A percentile compares a stretch with the other conserved stretches of the same genome.
Evolutionary conservation across 1,139 yeast species (phyloP).

Genomic region (Suhomyces kunorum): DNA sequence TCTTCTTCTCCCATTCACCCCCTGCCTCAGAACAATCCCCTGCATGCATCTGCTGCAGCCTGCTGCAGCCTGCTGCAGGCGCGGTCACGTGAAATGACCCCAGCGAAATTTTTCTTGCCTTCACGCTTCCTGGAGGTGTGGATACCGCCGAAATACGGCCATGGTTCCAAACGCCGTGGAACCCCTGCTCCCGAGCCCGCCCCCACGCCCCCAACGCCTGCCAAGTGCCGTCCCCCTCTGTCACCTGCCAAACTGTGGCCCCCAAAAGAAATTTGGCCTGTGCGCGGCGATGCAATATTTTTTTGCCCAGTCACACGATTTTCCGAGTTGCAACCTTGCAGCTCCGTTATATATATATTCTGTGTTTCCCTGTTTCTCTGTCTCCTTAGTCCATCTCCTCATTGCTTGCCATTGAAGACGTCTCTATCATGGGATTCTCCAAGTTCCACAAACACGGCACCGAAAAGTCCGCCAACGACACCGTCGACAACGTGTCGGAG

Average conservation of each 20-base stretch:
- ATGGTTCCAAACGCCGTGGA: neutral
- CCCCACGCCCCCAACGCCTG: neutral
- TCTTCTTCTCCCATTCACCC: too few relatives aligned
- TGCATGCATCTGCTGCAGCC: neutral
- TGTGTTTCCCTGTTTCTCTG: too few relatives aligned
- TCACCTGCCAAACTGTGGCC: conserved; percentile 5
- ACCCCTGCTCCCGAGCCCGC: neutral
- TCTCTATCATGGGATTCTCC: conserved; percentile 17
- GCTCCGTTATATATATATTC: neutral
- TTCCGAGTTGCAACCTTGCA: neutral
- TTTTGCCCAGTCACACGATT: neutral
- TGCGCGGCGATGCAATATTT: conserved; percentile 9
- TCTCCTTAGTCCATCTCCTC: too few relatives aligned
- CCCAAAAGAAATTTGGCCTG: conserved; percentile 5
- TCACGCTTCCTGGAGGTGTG: neutral
- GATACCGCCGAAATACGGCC: neutral
- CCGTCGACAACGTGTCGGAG: conserved; percentile 18
- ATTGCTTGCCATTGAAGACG: too few relatives aligned
- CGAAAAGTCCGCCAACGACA: conserved; percentile 15
- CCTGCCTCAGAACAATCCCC: too few relatives aligned
- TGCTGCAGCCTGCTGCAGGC: neutral
- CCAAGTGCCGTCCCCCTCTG: neutral
- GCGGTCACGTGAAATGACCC: conserved; percentile 3
- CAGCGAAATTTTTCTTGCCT: neutral
- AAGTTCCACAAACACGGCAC: conserved; percentile 15